Evolutionary conservation across 371 early-diverging fungal genomes (phyloP), one percentile per base, ranked within the genome.

Genomic region (Rhizopus arrhizus): DNA sequence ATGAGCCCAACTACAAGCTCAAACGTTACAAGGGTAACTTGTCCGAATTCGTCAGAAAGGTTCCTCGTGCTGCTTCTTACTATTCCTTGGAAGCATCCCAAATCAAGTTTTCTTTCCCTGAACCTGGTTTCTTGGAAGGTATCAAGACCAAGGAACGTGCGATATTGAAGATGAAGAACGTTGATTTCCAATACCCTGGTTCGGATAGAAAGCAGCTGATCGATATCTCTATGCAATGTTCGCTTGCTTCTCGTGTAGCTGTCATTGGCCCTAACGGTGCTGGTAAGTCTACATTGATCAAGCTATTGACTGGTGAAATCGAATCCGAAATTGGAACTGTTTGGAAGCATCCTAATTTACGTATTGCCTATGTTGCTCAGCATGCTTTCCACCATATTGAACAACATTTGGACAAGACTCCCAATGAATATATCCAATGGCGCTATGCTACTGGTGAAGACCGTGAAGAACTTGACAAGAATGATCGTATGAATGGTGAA

Each of bases 21-120:
- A 88, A 89, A 82, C 81, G 80, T 66, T 93, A 90, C 80, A 79
- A 76, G 56, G 94, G 95, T 59, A 93, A 92, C 79, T 74, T 94
- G 58, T 87, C 89, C 62, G 82, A 90, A 61, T 93, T 94, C 77
- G 90, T 92, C 56, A 83, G 89, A 76, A 77, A 81, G 60, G 79
- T 80, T 32, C 93, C 93, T 34, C 88, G 88, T 64, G 93, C 89
- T 61, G 87, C 88, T 66, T 79, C 90, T 12, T 89, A 89, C 78
- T 89, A 85, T 63, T 81, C 86, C 36, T 73, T 89, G 67, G 79
- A 73, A 48, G 83, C 81, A 16, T 74, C 87, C 41, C 63, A 79
- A 62, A 69, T 81, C 53, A 68, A 73, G 10, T 89, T 88, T 77
- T 68, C 56, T 32, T 83, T 89, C 75, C 90, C 90, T 40, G 85